phyloP scores from a whole-genome alignment of 2,329 filamentous ascomycete genomes.

The Teratosphaeria viscida region DNA sequence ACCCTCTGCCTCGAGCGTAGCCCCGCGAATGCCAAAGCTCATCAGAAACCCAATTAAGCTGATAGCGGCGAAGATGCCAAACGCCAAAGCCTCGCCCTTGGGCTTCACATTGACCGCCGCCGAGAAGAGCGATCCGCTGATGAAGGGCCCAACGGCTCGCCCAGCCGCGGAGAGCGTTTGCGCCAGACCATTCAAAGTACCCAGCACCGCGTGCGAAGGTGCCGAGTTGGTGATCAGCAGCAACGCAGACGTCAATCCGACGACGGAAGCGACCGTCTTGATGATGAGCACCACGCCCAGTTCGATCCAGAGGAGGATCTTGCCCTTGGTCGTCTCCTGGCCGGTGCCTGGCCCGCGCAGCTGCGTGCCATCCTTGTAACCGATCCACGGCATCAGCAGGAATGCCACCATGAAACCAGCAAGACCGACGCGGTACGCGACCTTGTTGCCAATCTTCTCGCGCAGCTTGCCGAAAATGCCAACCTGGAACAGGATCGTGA shows the following conservation, averaged over 20 bases:
- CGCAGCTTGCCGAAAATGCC: constrained; percentile 73
- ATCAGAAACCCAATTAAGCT: constrained; percentile 69
- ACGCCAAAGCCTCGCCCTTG: constrained; percentile 76
- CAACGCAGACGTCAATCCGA: constrained; percentile 80
- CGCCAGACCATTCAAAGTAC: constrained; percentile 83
- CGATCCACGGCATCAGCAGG: constrained; percentile 79
- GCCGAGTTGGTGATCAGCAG: constrained; percentile 89
- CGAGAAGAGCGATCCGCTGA: constrained; percentile 79
- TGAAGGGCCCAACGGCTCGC: constrained; percentile 75
- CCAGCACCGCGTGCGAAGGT: constrained; percentile 72
- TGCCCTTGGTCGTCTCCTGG: constrained; percentile 46
- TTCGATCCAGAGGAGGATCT: constrained; percentile 66
- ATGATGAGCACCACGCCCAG: constrained; percentile 70
- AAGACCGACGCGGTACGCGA: constrained; percentile 69
- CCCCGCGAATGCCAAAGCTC: constrained; percentile 65
- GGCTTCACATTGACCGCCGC: constrained; percentile 60
- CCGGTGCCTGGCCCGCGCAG: constrained; percentile 18
- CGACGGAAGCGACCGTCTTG: constrained; percentile 84
- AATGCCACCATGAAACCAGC: constrained; percentile 75
- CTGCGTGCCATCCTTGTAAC: constrained; percentile 54
- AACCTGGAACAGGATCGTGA: constrained; percentile 84
- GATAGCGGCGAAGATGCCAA: constrained; percentile 78
- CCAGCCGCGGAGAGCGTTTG: constrained; percentile 89
- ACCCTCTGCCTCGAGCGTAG: constrained; percentile 48
- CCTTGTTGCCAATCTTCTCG: constrained; percentile 70